Evolutionary conservation across 306 rosid genomes (phyloP).

Genomic region (Arachis stenosperma): DNA sequence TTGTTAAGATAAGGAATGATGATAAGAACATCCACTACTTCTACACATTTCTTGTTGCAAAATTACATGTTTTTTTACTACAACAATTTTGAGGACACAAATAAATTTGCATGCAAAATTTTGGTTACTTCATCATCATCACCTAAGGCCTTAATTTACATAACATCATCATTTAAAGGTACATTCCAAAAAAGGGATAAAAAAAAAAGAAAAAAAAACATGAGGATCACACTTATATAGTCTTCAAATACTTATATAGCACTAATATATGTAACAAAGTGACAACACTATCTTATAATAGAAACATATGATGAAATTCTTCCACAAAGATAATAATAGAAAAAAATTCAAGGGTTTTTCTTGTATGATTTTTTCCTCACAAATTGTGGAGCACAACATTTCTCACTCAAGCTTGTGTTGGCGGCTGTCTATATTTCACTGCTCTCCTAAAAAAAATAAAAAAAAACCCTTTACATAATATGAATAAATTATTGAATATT

Average conservation of each 20-base stretch:
- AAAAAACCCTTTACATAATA: background rate
- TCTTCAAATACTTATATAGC: constrained; percentile 35
- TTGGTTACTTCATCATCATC: constrained; percentile 44
- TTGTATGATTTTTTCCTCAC: constrained; percentile 47
- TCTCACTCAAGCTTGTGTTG: constrained; percentile 62
- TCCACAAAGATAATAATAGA: constrained; percentile 32
- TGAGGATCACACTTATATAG: constrained; percentile 45
- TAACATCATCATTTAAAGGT: constrained; percentile 37
- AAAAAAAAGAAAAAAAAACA: background rate
- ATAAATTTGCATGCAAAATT: constrained; percentile 38
- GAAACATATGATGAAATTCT: constrained; percentile 40
- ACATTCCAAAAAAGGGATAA: constrained; percentile 7
- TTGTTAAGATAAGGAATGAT: constrained; percentile 42
- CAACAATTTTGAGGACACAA: constrained; percentile 33
- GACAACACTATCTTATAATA: constrained; percentile 40
- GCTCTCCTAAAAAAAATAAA: constrained; percentile 64
- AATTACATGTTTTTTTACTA: background rate
- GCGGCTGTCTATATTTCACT: constrained; percentile 71
- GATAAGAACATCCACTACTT: constrained; percentile 17
- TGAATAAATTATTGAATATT: too few relatives aligned
- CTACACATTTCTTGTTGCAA: constrained; percentile 12
- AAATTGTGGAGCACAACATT: constrained; percentile 44
- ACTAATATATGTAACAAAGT: constrained; percentile 40
- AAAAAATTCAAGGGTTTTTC: constrained; percentile 38
- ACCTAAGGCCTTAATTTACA: constrained; percentile 47